These are phyloP conservation scores for Mucor racemosus DNA, from an alignment of 371 early-diverging fungal species.

Conservation along the genomic window DNA sequence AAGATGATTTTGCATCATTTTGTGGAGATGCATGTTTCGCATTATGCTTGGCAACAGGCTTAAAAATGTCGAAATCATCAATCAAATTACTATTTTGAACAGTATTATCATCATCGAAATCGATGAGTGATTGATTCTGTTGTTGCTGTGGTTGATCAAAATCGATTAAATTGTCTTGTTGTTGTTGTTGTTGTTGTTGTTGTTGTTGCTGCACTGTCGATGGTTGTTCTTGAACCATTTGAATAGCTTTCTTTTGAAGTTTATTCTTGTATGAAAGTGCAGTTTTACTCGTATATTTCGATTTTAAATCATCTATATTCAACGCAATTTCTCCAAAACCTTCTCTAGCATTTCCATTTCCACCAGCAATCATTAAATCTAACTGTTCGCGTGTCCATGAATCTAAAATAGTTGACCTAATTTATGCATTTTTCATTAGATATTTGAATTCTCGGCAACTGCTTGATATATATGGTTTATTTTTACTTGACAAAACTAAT, in stretches of 20 bases:
- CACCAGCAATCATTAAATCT: slow-evolving; percentile 85
- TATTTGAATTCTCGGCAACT: background rate
- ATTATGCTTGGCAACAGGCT: background rate
- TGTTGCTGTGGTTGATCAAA: background rate
- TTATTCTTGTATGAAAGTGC: slow-evolving; percentile 84
- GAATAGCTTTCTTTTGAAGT: slow-evolving; percentile 60
- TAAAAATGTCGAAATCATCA: slow-evolving; percentile 26
- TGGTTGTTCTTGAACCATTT: slow-evolving; percentile 26
- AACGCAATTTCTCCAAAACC: slow-evolving; percentile 72
- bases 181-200: background rate
- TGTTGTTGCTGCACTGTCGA: background rate
- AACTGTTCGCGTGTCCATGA: slow-evolving; percentile 92
- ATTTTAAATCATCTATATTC: slow-evolving; percentile 68
- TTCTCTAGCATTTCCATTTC: slow-evolving; percentile 78
- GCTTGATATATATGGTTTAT: background rate
- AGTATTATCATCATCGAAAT: background rate
- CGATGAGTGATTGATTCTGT: slow-evolving; percentile 13
- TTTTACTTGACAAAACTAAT: slow-evolving; percentile 94
- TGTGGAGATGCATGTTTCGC: background rate
- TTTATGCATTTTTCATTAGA: background rate
- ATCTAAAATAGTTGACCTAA: slow-evolving; percentile 84
- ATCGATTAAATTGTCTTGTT: slow-evolving; percentile 10
- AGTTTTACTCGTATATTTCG: slow-evolving; percentile 79
- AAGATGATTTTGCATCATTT: background rate
- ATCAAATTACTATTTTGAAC: background rate